A percentile compares a stretch with the other conserved stretches of the same genome.
phyloP scores from a whole-genome alignment of 345 rosid species.

The Cardamine chenopodiifolia region DNA sequence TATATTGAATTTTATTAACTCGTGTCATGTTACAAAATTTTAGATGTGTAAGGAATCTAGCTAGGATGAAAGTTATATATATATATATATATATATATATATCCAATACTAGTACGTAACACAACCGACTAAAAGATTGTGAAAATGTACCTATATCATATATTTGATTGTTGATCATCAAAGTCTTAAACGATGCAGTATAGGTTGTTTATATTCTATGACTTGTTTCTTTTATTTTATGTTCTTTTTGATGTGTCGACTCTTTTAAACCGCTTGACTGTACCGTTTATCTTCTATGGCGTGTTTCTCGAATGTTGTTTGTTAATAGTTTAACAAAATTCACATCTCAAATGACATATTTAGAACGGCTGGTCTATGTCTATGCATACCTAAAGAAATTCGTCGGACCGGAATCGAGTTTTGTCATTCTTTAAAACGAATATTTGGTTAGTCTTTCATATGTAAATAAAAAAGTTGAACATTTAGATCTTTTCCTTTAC shows the following conservation, averaged over 20 bases:
- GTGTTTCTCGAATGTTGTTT: neutral
- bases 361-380: neutral
- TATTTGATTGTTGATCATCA: too few species aligned
- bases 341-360: neutral
- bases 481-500: neutral
- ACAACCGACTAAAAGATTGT: conserved; percentile 20
- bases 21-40: neutral
- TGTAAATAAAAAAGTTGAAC: neutral
- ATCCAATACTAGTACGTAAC: neutral
- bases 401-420: neutral
- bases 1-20: neutral
- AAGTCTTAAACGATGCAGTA: too few species aligned
- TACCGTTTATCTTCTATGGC: neutral
- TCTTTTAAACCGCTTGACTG: too few species aligned
- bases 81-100: neutral
- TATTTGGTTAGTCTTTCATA: neutral
- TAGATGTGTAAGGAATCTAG: neutral
- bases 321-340: neutral
- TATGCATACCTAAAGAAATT: neutral
- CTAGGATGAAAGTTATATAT: neutral
- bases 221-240: too few species aligned
- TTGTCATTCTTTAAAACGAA: neutral
- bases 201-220: too few species aligned
- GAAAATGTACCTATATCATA: too few species aligned
- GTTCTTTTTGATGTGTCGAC: too few species aligned